These are phyloP conservation scores for Rhizopus arrhizus DNA, from an alignment of 371 early-diverging fungal species.

Conservation along the genomic window DNA sequence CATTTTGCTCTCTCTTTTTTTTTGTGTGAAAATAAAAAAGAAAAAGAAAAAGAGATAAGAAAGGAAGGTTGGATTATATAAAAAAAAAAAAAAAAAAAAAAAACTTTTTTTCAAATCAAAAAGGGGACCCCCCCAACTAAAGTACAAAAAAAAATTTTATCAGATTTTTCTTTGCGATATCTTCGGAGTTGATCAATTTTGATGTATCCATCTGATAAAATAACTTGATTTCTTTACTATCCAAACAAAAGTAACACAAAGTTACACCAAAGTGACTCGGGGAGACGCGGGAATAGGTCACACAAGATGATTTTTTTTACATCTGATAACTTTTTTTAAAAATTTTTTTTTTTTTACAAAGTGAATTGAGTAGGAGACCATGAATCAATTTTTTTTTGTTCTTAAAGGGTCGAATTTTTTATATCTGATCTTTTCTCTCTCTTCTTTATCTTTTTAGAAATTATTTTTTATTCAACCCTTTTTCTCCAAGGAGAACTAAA, in stretches of 20 bases:
- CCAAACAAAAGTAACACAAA: background rate
- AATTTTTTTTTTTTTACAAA: conserved; percentile 5
- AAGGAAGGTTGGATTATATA: background rate
- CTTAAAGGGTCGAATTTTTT: conserved; percentile 7
- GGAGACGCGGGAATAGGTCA: background rate
- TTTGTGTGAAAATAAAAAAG: conserved; percentile 3
- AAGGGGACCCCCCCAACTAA: background rate
- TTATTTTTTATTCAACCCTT: conserved; percentile 9
- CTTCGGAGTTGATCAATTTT: background rate
- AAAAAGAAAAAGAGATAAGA: conserved; percentile 16
- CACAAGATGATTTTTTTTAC: background rate
- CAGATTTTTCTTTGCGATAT: background rate
- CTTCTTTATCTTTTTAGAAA: conserved; percentile 16
- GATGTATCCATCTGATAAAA: conserved; percentile 3
- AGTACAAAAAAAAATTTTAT: conserved; percentile 2
- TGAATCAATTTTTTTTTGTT: conserved; percentile 15
- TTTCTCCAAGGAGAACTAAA: conserved; percentile 5
- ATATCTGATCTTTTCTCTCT: conserved; percentile 19
- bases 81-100: background rate
- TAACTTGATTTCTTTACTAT: background rate
- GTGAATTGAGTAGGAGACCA: background rate
- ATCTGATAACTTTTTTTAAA: conserved; percentile 4
- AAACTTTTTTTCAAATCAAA: conserved; percentile 1
- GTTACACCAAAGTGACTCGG: background rate
- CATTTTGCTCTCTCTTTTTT: conserved; percentile 19